Evolutionary conservation across 169 alveolate species (phyloP), one percentile per base, ranked within the genome.

Genomic region (Plasmodium cynomolgi): DNA sequence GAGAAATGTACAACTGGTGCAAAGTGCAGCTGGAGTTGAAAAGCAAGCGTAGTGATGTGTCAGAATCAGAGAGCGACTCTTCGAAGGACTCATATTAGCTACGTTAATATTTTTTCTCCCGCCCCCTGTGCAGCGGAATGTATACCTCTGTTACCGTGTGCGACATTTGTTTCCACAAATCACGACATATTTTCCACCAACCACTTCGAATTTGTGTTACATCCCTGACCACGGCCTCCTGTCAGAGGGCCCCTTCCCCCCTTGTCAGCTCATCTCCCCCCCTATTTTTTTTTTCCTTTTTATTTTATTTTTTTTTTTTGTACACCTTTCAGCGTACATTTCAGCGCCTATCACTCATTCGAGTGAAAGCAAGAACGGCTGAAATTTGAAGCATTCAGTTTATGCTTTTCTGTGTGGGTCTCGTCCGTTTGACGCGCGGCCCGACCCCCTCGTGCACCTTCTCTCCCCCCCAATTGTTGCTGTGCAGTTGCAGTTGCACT

Each of bases 1-100:
- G 94, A 41, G 94, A 90, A 56, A 90, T 90, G 94, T 90, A 90
- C 73, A 90, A 80, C 47, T 90, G 94, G 94, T 90, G 94, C 39
- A 90, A 90, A 26, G 33, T n/a, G 15, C 88, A 90, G 37, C 50
- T 90, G 31, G 90, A 90, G 23, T 7, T 90, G 83, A 81, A 80
- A 23, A 71, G 82, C 79, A 85, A 85, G 44, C 56, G 73, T 7
- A 90, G 94, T 41, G 83, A 90, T 37, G 23, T 26, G 68, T 74
- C 88, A 7, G 94, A 77, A 31, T 58, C 91, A 17, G 94, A 90
- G 62, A 90, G 94, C 72, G 90, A 81, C 37, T 90, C 91, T 37
- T 90, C 94, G 34, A 81, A 90, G 56, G 94, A 90, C 47, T 90
- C 94, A 11, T 90, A 90, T 34, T 90, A 90, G 50, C 17, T 11